phyloP scores from a whole-genome alignment of 306 rosid species.

The Alnus rubra region DNA sequence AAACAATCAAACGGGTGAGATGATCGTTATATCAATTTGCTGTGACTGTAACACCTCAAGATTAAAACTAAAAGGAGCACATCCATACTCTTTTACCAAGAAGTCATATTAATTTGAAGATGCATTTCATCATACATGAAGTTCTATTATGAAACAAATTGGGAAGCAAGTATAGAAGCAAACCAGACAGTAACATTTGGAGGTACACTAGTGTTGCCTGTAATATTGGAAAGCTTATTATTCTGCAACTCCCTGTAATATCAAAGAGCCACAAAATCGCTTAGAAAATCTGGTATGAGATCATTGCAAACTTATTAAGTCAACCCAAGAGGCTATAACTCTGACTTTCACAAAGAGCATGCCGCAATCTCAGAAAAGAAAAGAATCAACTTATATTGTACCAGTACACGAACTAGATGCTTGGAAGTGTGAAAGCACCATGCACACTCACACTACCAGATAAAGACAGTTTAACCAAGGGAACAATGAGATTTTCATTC shows the following conservation, averaged over 20 bases:
- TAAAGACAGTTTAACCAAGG: no score
- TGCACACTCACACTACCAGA: no score
- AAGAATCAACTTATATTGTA: no score
- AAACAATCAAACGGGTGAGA: not conserved
- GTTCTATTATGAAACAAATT: slow-evolving; percentile 15
- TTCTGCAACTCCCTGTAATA: slow-evolving; percentile 78
- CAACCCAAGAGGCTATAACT: no score
- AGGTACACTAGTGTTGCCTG: slow-evolving; percentile 59
- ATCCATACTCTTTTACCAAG: slow-evolving; percentile 1
- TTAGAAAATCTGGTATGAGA: slow-evolving; percentile 18
- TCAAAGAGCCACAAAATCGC: slow-evolving; percentile 26
- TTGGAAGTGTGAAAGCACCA: no score
- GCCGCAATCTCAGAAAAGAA: no score
- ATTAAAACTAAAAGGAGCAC: not conserved
- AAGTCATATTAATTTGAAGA: not conserved
- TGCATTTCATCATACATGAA: not conserved
- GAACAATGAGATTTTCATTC: no score
- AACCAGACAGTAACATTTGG: slow-evolving; percentile 74
- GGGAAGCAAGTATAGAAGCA: slow-evolving; percentile 39
- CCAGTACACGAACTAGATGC: no score
- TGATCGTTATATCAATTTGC: not conserved
- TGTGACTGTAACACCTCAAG: not conserved
- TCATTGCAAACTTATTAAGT: slow-evolving; percentile 9
- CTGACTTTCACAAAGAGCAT: no score
- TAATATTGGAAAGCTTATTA: slow-evolving; percentile 52